Evolutionary conservation across 2,329 filamentous ascomycete genomes (phyloP), one percentile per base, ranked within the genome.

Genomic region (Diaporthe eres): DNA sequence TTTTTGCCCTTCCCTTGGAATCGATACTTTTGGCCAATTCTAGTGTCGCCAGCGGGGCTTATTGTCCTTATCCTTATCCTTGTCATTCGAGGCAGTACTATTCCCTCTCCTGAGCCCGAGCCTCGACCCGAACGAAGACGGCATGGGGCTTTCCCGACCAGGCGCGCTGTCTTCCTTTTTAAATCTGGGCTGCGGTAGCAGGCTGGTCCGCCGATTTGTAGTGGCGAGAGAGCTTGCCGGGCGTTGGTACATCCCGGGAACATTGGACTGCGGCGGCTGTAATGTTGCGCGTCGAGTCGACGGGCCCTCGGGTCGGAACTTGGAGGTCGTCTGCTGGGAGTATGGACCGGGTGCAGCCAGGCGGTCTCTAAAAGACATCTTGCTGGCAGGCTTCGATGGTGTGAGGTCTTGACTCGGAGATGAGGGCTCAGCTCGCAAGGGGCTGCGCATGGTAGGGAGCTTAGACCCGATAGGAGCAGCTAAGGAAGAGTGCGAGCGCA

Each of bases 211-310:
- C 76, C 90, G 84, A 74, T 63, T 67, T 60, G 83, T 86, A 28
- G 84, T 83, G 9, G 90, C 88, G 60, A 92, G 80, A 4, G 91
- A 92, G 80, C 90, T 92, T 58, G 87, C 88, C 15, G 91, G 88
- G 42, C 91, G 87, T 55, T 81, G 83, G 79, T 79, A 82, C 34
- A 77, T 77, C 79, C 79, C 80, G 13, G 78, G 77, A 42, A 81
- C 82, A 75, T 74, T 81, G 76, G 76, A 84, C 80, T 76, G 86
- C 22, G 85, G 84, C 3, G 89, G 88, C 73, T 91, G 89, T 37
- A 91, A 61, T 17, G 76, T 61, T 28, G 63, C 57, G 9, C 76
- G 76, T 5, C 74, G 53, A 17, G 44, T 42, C 15, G 73, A 77
- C 22, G 49, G 37, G 39, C 71, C 71, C 10, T 73, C 71, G 58